phyloP scores from a whole-genome alignment of 176 grass and related monocot genomes.

The Lolium rigidum region DNA sequence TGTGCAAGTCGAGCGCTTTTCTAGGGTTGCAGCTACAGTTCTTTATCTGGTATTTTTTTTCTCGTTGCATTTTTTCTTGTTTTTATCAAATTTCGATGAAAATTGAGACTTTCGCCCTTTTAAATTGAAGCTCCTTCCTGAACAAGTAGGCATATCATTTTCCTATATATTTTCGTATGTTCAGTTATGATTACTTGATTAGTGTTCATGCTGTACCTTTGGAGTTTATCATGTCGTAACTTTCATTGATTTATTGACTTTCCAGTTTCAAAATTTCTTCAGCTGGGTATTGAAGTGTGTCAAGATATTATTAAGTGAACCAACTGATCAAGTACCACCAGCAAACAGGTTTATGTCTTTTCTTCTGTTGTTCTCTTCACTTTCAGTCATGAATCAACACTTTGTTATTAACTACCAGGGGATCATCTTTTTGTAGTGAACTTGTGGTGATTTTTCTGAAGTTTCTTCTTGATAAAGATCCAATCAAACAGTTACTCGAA shows the following conservation, averaged over 20 bases:
- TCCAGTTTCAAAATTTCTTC: constrained; percentile 99
- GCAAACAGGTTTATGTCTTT: constrained; percentile 65
- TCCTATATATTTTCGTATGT: constrained; percentile 18
- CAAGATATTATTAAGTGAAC: constrained; percentile 87
- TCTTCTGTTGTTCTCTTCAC: constrained; percentile 19
- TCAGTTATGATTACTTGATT: constrained; percentile 13
- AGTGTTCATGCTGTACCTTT: constrained; percentile 28
- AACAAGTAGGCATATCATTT: constrained; percentile 14
- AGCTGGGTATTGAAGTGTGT: constrained; percentile 92
- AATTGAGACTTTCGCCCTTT: background rate
- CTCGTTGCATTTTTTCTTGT: background rate
- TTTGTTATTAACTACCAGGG: constrained; percentile 40
- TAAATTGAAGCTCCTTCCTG: constrained; percentile 34
- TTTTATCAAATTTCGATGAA: background rate
- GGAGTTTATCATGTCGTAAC: constrained; percentile 49
- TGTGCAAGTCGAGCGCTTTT: constrained; percentile 93
- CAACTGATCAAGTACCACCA: constrained; percentile 75
- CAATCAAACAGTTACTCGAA: constrained; percentile 84
- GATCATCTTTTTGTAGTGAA: constrained; percentile 64
- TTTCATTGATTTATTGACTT: constrained; percentile 37
- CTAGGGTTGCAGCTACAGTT: constrained; percentile 71
- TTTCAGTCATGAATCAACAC: constrained; percentile 7
- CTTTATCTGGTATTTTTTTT: constrained; percentile 74
- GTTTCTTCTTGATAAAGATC: constrained; percentile 84
- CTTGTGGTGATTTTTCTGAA: constrained; percentile 93